phyloP scores from a whole-genome alignment of 2,329 filamentous ascomycete species.

The Penicillium sp. region DNA sequence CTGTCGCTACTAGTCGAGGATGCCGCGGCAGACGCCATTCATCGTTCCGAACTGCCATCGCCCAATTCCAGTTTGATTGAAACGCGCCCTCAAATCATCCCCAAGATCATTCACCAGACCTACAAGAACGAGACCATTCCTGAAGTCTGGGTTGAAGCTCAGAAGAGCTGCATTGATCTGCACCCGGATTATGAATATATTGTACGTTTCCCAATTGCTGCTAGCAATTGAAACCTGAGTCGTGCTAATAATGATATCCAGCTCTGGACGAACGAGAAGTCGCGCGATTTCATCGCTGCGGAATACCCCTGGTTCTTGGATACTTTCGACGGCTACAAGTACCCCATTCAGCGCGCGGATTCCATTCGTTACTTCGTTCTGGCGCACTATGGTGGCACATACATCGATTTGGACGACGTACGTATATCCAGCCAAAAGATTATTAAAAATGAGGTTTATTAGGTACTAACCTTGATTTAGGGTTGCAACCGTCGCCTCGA shows the following conservation, averaged over 20 bases:
- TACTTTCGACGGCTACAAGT: slow-evolving; percentile 72
- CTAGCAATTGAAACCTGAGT: not conserved
- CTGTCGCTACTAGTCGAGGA: slow-evolving; percentile 69
- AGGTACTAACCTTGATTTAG: slow-evolving; percentile 37
- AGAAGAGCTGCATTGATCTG: slow-evolving; percentile 65
- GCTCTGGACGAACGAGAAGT: slow-evolving; percentile 74
- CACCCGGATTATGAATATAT: slow-evolving; percentile 75
- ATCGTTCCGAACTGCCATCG: slow-evolving; percentile 64
- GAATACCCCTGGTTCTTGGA: slow-evolving; percentile 78
- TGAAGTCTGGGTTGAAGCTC: slow-evolving; percentile 63
- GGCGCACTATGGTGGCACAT: slow-evolving; percentile 74
- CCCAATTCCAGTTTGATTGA: slow-evolving; percentile 62
- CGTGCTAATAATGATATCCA: slow-evolving; percentile 37
- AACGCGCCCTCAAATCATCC: slow-evolving; percentile 62
- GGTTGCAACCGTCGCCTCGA: slow-evolving; percentile 69
- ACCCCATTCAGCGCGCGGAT: slow-evolving; percentile 76
- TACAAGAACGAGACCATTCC: slow-evolving; percentile 72
- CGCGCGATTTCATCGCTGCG: slow-evolving; percentile 68
- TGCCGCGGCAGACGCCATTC: slow-evolving; percentile 66
- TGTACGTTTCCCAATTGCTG: slow-evolving; percentile 51
- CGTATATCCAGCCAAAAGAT: slow-evolving; percentile 22
- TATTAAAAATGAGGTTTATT: not conserved
- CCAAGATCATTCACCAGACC: slow-evolving; percentile 77
- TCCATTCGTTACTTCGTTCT: slow-evolving; percentile 78
- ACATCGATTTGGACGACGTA: slow-evolving; percentile 75